Evolutionary conservation across 23 red algal genomes (phyloP), one percentile per base, ranked within the genome.

Genomic region (Pyropia yezoensis): DNA sequence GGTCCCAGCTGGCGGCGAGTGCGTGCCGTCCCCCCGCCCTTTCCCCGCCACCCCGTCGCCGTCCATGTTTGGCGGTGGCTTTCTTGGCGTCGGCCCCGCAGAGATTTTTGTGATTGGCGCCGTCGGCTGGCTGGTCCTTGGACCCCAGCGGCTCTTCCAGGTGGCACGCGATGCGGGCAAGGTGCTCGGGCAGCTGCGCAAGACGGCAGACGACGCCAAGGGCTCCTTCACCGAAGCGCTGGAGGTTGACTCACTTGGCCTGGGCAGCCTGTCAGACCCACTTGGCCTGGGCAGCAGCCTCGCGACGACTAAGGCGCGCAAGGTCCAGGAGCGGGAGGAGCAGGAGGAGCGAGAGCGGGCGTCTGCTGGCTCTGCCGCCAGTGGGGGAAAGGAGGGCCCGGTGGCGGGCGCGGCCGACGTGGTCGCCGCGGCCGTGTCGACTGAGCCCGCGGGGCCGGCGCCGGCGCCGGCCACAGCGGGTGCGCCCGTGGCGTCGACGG

Each of bases 101-200:
- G 89, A 95, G 66, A 50, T 95, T 25, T 39, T 87, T 18, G 76
- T 87, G 3, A 82, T 95, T 54, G 57, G 74, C 59, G 68, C 54
- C 15, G 89, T 95, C 4, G 89, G 81, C n/a, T 95, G 89, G 89
- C n/a, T 95, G 27, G 57, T 95, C 15, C 71, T 95, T 4, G 89
- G 89, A 17, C 89, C 89, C 14, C 65, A 86, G 59, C 76, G 80
- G 45, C 55, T 95, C 1, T 77, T 70, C 53, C 23, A 54, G 2
- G 70, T 95, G 19, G 72, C 89, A 5, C 74, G 77, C 65, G 80
- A 95, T 47, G 55, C 75, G 7, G 89, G 89, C 26, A 74, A 63
- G 59, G 33, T 95, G 27, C 52, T 95, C 21, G 89, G 89, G 24
- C 65, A 84, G 68, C 52, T 91, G 60, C 74, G 75, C 57, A 22